phyloP scores from a whole-genome alignment of 2,329 filamentous ascomycete genomes.

The Stylonectria norvegica region DNA sequence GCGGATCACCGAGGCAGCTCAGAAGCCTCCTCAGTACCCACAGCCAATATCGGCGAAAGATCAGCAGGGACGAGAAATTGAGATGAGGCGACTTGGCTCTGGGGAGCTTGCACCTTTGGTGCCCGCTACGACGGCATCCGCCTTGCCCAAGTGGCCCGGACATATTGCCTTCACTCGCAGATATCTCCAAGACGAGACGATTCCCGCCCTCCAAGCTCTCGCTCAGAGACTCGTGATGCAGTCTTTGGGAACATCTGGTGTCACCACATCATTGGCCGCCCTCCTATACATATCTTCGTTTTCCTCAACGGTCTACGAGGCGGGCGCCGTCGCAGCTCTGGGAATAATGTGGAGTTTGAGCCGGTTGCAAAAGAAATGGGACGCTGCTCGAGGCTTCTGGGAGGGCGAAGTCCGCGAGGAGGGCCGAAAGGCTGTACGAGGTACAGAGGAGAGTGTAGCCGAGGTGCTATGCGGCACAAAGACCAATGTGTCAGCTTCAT shows the following conservation, averaged over 20 bases:
- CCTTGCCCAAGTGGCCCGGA: slow-evolving; percentile 61
- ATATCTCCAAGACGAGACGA: slow-evolving; percentile 61
- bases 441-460: slow-evolving; percentile 51
- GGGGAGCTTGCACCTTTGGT: slow-evolving; percentile 26
- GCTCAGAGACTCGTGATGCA: slow-evolving; percentile 73
- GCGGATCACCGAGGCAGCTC: slow-evolving; percentile 56
- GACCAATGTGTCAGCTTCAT: slow-evolving; percentile 22
- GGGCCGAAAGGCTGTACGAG: slow-evolving; percentile 59
- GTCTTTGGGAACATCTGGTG: slow-evolving; percentile 67
- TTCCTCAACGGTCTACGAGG: slow-evolving; percentile 55
- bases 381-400: slow-evolving; percentile 58
- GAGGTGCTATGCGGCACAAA: slow-evolving; percentile 40
- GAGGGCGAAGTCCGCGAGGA: slow-evolving; percentile 65
- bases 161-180: slow-evolving; percentile 70
- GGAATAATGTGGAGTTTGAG: slow-evolving; percentile 58
- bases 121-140: slow-evolving; percentile 16
- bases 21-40: slow-evolving; percentile 29
- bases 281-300: slow-evolving; percentile 56
- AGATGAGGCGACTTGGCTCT: slow-evolving; percentile 20
- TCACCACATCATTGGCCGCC: slow-evolving; percentile 53
- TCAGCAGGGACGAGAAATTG: slow-evolving; percentile 1
- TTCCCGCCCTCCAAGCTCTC: slow-evolving; percentile 68
- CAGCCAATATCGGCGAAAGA: slow-evolving; percentile 32
- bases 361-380: slow-evolving; percentile 61
- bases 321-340: slow-evolving; percentile 58